Base-by-base conservation (phyloP, 306 rosid species). In the Pyrus pyrifolia region DNA sequence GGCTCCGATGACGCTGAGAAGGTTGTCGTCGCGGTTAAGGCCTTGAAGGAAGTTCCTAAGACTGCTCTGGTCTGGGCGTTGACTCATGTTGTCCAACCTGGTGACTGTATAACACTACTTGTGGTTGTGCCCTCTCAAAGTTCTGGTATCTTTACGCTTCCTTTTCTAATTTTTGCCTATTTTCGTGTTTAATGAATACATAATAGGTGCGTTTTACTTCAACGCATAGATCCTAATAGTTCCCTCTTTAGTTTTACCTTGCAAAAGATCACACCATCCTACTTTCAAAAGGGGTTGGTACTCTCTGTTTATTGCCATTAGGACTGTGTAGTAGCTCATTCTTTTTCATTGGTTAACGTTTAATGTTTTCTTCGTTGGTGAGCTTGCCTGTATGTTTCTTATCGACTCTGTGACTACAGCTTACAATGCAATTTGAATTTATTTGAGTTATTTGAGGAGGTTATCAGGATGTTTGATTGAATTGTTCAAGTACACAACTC, bases 81-180 rank as follows among this genome's bases (percentile, higher is more conserved):
- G 80, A 92, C 97, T 81, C 99, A 90, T 87, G 98, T 95, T 82
- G 99, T 95, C 85, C 99, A 95, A 67, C 96, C 97, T 51, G 99
- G 97, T 49, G 97, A 95, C 69, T 95, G 97, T 88, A 95, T 95
- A 72, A 90, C 98, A 38, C 82, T 95, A 61, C 89, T 95, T 27
- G 99, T 95, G 42, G 99, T 95, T 82, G 96, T 92, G 57, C 93
- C 99, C 73, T 87, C 99, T 15, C 93, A 89, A 83, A 86, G 86
- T 79, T 91, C 97, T 51, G 99, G 98, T 95, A 79, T 57, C 51
- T 82, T 55, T 67, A 77, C 67, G 70, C 42, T 81, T 21, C 80
- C 67, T 29, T 18, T 49, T 58, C 68, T 79, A 72, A 58, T 70
- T 46, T 70, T 21, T 30, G 59, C 75, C 52, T 9, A 53, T 77